Percentiles rank a stretch among this genome's conserved stretches.
These are phyloP conservation scores for Phytophthora cajani DNA, from an alignment of 352 stramenopile genomes.

Conservation along the genomic window DNA sequence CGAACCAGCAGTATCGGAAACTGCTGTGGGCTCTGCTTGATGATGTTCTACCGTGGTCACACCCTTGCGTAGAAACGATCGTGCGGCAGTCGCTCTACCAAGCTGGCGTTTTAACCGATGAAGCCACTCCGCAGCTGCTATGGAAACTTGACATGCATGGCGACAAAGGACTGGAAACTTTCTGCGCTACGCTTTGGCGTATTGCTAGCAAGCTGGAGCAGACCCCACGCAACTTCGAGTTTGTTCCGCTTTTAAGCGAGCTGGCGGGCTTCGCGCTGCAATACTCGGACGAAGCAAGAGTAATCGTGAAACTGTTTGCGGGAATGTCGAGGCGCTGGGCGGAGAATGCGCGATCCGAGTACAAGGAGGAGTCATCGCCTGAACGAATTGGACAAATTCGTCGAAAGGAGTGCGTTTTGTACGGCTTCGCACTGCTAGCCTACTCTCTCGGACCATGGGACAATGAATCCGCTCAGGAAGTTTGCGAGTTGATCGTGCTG, in stretches of 20 bases:
- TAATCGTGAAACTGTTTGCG: constrained; percentile 30
- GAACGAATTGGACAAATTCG: constrained; percentile 23
- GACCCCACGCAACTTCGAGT: constrained; percentile 37
- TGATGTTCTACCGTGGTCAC: constrained; percentile 55
- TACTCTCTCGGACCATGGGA: constrained; percentile 32
- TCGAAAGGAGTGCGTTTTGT: constrained; percentile 51
- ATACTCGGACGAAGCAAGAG: constrained; percentile 20
- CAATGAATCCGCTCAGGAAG: constrained; percentile 20
- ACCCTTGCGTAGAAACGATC: constrained; percentile 44
- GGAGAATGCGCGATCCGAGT: constrained; percentile 13
- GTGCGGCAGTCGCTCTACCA: constrained; percentile 62
- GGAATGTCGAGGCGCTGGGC: constrained; percentile 40
- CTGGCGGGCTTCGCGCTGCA: constrained; percentile 40
- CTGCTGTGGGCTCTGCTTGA: constrained; percentile 48
- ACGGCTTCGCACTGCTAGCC: constrained; percentile 47
- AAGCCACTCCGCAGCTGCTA: constrained; percentile 16
- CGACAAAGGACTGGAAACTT: constrained; percentile 14
- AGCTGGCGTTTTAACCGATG: constrained; percentile 47
- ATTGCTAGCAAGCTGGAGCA: constrained; percentile 35
- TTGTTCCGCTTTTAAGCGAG: constrained; percentile 47
- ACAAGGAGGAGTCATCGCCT: background rate
- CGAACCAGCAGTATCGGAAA: constrained; percentile 59
- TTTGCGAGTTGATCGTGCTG: constrained; percentile 54
- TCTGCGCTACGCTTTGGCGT: constrained; percentile 24
- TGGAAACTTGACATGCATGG: constrained; percentile 60